These are phyloP conservation scores for Pythium rishiriense DNA, from an alignment of 352 stramenopile species.

Conservation along the genomic window DNA sequence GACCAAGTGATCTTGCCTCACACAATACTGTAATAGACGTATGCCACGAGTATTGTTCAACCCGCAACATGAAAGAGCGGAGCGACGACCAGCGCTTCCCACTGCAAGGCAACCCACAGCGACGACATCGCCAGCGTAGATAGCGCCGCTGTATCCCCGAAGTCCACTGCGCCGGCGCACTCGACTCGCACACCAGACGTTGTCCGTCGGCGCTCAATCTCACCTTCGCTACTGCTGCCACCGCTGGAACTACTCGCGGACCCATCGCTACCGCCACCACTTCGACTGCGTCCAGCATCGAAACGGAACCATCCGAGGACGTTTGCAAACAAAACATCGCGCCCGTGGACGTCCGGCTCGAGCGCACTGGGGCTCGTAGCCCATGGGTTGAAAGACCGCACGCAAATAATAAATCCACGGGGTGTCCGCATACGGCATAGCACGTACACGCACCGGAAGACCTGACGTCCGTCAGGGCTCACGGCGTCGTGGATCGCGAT, in stretches of 20 bases:
- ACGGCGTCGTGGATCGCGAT: slow-evolving; percentile 59
- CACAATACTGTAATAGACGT: neutral
- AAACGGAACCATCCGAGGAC: slow-evolving; percentile 33
- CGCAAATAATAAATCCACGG: slow-evolving; percentile 67
- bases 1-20: slow-evolving; percentile 12
- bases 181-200: slow-evolving; percentile 44
- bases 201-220: slow-evolving; percentile 22
- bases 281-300: slow-evolving; percentile 6
- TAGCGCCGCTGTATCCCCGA: slow-evolving; percentile 48
- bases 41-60: neutral
- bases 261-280: neutral
- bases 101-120: slow-evolving; percentile 61
- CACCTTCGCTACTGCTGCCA: slow-evolving; percentile 21
- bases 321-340: slow-evolving; percentile 25
- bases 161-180: slow-evolving; percentile 62
- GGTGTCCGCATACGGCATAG: slow-evolving; percentile 70
- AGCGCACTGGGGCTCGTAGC: slow-evolving; percentile 15
- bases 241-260: slow-evolving; percentile 12
- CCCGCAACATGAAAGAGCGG: slow-evolving; percentile 48
- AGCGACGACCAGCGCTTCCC: slow-evolving; percentile 62
- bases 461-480: slow-evolving; percentile 39
- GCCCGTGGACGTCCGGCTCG: slow-evolving; percentile 17
- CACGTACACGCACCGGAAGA: slow-evolving; percentile 68
- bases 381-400: slow-evolving; percentile 51
- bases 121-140: slow-evolving; percentile 57